Base-by-base conservation (phyloP, 2,329 filamentous ascomycete genomes). In the Paraphoma chrysanthemicola region DNA sequence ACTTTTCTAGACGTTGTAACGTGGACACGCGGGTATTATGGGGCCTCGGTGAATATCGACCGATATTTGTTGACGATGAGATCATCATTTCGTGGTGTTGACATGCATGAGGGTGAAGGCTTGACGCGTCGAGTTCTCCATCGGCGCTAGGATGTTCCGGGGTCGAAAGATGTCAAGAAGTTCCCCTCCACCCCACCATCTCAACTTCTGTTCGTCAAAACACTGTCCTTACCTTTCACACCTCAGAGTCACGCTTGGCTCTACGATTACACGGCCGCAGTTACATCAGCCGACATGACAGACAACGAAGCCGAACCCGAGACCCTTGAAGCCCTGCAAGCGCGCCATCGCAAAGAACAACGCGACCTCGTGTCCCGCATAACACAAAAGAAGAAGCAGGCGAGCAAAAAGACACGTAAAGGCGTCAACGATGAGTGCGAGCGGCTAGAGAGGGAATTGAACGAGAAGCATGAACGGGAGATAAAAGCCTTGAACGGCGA, bases 321-420 rank as follows among this genome's bases (percentile, higher is more conserved):
- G 51, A 66, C 64, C 18, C 86, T 95, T 78, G 93, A 97, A 57
- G 88, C 91, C 60, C 80, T 95, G 53, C 88, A 92, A 68, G 81
- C 88, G 38, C 90, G 89, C 45, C 95, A 99, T 76, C 88, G 92
- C 69, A 95, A 92, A 77, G 94, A 99, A 79, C 88, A 90, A 75
- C 89, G 88, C 67, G 94, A 98, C 59, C 84, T 99, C 28, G 91
- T 96, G 76, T 85, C 87, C 48, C 88, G 90, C 57, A 88, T 96
- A 71, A 97, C 92, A 5, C 93, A 90, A 79, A 98, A 97, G 84
- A 99, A 97, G 83, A 98, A 97, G 82, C 90, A 91, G 66, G 93
- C 95, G 14, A 96, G 90, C 45, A 99, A 98, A 80, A 89, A 88
- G 77, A 88, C 86, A 8, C 82, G 86, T 48, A 88, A 83, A 63